These are phyloP conservation scores for Wallacemonas sp. DNA, from an alignment of 208 protist genomes.

Conservation along the genomic window DNA sequence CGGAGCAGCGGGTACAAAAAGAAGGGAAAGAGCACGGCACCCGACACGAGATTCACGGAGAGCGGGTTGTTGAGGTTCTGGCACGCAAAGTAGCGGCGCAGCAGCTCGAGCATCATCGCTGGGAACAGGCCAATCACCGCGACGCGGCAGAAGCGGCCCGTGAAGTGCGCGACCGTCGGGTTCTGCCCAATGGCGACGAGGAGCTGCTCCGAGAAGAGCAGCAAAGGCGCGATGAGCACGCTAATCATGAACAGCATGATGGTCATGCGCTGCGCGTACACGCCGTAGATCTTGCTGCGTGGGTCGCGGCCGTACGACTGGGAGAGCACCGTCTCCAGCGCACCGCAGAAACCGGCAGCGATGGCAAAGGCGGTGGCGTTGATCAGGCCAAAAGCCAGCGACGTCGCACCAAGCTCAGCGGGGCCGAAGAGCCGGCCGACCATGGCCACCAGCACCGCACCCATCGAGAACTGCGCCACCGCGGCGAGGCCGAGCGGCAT, in stretches of 20 bases:
- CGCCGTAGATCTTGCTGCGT: constrained; percentile 69
- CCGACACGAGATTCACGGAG: constrained; percentile 57
- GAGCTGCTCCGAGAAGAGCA: constrained; percentile 60
- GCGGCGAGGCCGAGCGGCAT: constrained; percentile 63
- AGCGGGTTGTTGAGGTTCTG: constrained; percentile 72
- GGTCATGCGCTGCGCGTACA: constrained; percentile 77
- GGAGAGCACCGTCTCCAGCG: constrained; percentile 78
- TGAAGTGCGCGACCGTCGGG: constrained; percentile 45
- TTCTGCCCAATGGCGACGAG: constrained; percentile 57
- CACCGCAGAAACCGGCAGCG: constrained; percentile 64
- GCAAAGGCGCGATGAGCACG: constrained; percentile 43
- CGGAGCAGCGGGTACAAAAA: constrained; percentile 52
- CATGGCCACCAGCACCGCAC: constrained; percentile 45
- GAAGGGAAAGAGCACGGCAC: constrained; percentile 53
- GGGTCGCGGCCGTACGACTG: constrained; percentile 72
- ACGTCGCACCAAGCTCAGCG: constrained; percentile 55
- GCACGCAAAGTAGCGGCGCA: constrained; percentile 83
- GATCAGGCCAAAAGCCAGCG: constrained; percentile 73
- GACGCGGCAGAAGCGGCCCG: constrained; percentile 62
- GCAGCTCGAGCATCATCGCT: constrained; percentile 72
- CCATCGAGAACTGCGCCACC: constrained; percentile 67
- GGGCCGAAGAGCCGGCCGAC: constrained; percentile 57
- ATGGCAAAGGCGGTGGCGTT: constrained; percentile 78
- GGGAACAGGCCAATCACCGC: constrained; percentile 65
- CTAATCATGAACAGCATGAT: constrained; percentile 67